phyloP scores from a whole-genome alignment of 208 protist genomes.

The Leishmania amazonensis region DNA sequence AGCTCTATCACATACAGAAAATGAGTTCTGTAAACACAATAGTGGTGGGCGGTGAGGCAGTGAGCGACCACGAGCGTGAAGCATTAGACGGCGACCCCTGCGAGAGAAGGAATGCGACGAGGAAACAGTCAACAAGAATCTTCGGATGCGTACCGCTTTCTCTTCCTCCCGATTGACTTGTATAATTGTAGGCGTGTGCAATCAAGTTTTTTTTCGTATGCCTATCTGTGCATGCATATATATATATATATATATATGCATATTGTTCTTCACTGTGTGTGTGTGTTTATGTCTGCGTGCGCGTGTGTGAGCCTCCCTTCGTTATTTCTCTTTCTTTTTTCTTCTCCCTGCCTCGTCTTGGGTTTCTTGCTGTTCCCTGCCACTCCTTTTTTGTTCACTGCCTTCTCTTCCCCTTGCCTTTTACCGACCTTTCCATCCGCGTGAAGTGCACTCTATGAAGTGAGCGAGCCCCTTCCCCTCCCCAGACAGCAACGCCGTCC shows the following conservation, averaged over 20 bases:
- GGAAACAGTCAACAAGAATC: too few species aligned
- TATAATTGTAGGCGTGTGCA: neutral
- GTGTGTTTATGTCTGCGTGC: conserved; percentile 1
- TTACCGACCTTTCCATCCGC: neutral
- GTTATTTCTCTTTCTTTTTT: neutral
- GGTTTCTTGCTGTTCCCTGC: neutral
- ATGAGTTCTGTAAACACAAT: neutral
- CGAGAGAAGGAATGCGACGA: too few species aligned
- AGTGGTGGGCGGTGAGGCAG: neutral
- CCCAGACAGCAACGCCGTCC: neutral
- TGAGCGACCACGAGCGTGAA: too few species aligned
- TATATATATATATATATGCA: neutral
- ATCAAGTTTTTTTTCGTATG: neutral
- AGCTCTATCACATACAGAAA: neutral
- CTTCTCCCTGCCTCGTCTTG: neutral
- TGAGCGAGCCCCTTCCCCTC: neutral
- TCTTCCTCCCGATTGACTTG: neutral
- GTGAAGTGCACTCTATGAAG: neutral
- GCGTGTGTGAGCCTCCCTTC: conserved; percentile 1
- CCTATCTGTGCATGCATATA: conserved; percentile 6
- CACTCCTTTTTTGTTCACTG: neutral
- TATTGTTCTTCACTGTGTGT: neutral
- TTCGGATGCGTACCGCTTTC: too few species aligned
- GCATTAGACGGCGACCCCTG: too few species aligned
- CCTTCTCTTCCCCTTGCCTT: neutral